Percentiles rank a stretch among this genome's conserved stretches.
These are phyloP conservation scores for Cryoendolithus antarcticus DNA, from an alignment of 2,329 filamentous ascomycete species.

Conservation along the genomic window DNA sequence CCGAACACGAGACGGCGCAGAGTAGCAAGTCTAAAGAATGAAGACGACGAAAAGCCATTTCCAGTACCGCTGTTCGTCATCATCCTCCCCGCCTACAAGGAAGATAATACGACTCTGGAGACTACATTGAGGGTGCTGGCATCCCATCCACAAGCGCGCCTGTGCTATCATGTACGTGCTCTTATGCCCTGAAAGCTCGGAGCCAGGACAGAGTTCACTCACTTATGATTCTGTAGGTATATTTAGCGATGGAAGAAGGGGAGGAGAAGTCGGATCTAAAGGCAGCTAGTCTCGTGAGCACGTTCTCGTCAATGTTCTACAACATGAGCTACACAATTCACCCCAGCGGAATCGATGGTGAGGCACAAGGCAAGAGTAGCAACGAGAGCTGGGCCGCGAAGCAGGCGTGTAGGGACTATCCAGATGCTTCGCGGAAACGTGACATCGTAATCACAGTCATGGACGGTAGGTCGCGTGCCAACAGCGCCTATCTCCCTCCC, in stretches of 20 bases:
- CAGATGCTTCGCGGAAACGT: conserved; percentile 35
- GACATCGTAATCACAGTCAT: conserved; percentile 60
- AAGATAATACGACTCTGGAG: conserved; percentile 54
- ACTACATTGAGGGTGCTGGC: conserved; percentile 59
- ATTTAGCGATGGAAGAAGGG: conserved; percentile 60
- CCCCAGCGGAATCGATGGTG: conserved; percentile 51
- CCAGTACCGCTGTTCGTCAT: conserved; percentile 46
- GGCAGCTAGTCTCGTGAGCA: conserved; percentile 48
- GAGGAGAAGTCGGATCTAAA: conserved; percentile 50
- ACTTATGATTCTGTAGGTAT: conserved; percentile 39
- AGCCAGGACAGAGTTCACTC: no score
- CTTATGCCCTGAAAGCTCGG: not conserved
- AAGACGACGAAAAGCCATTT: conserved; percentile 11
- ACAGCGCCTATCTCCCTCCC: conserved; percentile 2
- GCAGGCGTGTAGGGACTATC: conserved; percentile 51
- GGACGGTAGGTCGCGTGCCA: conserved; percentile 46
- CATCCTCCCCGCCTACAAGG: conserved; percentile 62
- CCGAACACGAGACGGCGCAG: conserved; percentile 10
- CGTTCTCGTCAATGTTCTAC: conserved; percentile 53
- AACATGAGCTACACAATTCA: conserved; percentile 57
- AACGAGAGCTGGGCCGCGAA: conserved; percentile 61
- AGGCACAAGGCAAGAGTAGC: conserved; percentile 63
- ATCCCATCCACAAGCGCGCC: conserved; percentile 50
- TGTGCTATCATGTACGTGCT: conserved; percentile 55
- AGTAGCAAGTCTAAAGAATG: conserved; percentile 10